These are phyloP conservation scores for Ligustrum vulgare DNA, from an alignment of 257 asterid species.

Conservation along the genomic window DNA sequence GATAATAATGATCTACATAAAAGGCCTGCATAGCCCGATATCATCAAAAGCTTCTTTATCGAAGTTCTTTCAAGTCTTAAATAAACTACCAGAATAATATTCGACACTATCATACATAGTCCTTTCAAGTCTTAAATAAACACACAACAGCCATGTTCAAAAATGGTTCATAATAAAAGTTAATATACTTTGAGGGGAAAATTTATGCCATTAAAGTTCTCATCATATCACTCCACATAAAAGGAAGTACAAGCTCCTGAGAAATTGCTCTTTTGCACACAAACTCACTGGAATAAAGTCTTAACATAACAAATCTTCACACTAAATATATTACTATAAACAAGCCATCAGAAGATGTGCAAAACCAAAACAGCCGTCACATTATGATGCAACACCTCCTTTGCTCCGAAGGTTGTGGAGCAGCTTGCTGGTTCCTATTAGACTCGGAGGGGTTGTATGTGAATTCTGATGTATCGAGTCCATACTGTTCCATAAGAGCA, in stretches of 20 bases:
- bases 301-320: conserved; percentile 29
- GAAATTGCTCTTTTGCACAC: conserved; percentile 24
- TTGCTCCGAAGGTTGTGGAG: conserved; percentile 73
- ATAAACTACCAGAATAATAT: too few relatives aligned
- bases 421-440: conserved; percentile 62
- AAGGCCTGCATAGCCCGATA: too few relatives aligned
- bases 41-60: too few relatives aligned
- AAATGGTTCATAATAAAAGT: too few relatives aligned
- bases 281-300: conserved; percentile 12
- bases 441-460: conserved; percentile 91
- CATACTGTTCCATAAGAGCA: conserved; percentile 58
- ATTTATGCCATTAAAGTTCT: too few relatives aligned
- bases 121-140: too few relatives aligned
- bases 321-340: conserved; percentile 1
- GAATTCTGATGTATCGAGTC: conserved; percentile 94
- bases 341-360: conserved; percentile 14
- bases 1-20: too few relatives aligned
- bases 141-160: too few relatives aligned
- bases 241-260: not conserved
- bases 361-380: conserved; percentile 45
- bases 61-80: too few relatives aligned
- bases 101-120: too few relatives aligned
- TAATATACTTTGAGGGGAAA: too few relatives aligned
- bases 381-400: conserved; percentile 73
- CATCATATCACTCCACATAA: too few relatives aligned